phyloP scores from a whole-genome alignment of 257 asterid genomes.

The Pogostemon cablin region DNA sequence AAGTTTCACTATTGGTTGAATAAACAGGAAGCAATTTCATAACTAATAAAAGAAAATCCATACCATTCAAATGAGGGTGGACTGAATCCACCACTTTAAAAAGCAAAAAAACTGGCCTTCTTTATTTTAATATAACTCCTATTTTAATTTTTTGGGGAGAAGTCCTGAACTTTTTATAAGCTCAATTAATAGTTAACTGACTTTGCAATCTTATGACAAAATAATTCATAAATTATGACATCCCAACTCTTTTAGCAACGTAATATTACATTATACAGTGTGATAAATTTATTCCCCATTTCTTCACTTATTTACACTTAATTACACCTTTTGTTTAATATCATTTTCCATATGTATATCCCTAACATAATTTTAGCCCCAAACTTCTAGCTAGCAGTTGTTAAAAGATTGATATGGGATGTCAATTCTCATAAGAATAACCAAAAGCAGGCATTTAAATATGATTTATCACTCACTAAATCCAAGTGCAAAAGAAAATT shows the following conservation, averaged over 20 bases:
- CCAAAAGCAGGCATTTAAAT: not conserved
- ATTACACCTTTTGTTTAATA: not conserved
- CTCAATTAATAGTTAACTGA: slow-evolving; percentile 6
- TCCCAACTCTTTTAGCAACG: not conserved
- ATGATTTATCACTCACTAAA: slow-evolving; percentile 10
- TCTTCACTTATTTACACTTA: slow-evolving; percentile 1
- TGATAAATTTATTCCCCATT: not conserved
- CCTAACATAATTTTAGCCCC: slow-evolving; percentile 17
- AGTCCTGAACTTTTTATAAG: not conserved
- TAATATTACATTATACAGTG: not conserved
- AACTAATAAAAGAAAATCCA: not conserved
- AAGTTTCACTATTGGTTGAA: slow-evolving; percentile 10
- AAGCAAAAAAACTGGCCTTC: not conserved
- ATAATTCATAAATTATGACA: not conserved
- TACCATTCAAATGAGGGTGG: not conserved
- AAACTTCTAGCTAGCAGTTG: slow-evolving; percentile 3
- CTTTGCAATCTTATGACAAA: not conserved
- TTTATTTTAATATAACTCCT: not conserved
- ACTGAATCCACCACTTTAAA: slow-evolving; percentile 15
- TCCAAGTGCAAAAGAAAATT: slow-evolving; percentile 18
- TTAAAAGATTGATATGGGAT: not conserved
- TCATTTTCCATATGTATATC: not conserved
- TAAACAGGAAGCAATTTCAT: not conserved
- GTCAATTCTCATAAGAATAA: slow-evolving; percentile 7
- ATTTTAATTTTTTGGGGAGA: not conserved